A percentile compares a stretch with the other conserved stretches of the same genome.
These are phyloP conservation scores for Puccinellia tenuiflora DNA, from an alignment of 176 grass and related monocot genomes.

Conservation along the genomic window DNA sequence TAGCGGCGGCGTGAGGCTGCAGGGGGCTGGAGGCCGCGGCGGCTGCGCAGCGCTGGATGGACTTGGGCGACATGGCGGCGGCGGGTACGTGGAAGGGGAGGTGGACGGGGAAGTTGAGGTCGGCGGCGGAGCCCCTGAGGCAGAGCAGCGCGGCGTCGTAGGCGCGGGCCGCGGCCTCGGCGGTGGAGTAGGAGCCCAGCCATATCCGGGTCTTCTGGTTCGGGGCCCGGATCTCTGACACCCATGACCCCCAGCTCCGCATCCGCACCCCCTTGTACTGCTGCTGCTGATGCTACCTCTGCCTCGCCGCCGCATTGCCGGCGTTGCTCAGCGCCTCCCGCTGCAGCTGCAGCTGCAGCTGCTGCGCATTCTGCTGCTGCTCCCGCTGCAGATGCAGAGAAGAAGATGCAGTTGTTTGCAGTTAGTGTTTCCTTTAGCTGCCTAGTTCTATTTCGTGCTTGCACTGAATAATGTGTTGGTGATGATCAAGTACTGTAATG, in stretches of 20 bases:
- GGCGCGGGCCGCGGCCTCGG: conserved; percentile 87
- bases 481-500: too few relatives aligned
- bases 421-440: too few relatives aligned
- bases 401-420: too few relatives aligned
- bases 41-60: conserved; percentile 77
- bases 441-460: too few relatives aligned
- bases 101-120: conserved; percentile 79
- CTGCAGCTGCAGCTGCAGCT: too few relatives aligned
- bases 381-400: too few relatives aligned
- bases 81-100: conserved; percentile 60
- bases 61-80: conserved; percentile 89
- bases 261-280: conserved; percentile 95
- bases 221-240: conserved; percentile 92
- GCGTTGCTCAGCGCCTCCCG: background rate
- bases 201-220: conserved; percentile 96
- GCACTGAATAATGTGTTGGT: too few relatives aligned
- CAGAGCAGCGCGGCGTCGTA: conserved; percentile 97
- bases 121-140: conserved; percentile 85
- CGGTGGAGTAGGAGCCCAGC: conserved; percentile 93
- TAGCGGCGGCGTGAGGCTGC: background rate
- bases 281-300: conserved; percentile 23
- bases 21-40: conserved; percentile 51
- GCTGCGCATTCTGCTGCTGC: conserved; percentile 42
- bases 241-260: conserved; percentile 98
- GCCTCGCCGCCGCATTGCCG: conserved; percentile 17